These are phyloP conservation scores for Stachybotrys echinatus DNA, from an alignment of 2,329 filamentous ascomycete species.

Conservation along the genomic window DNA sequence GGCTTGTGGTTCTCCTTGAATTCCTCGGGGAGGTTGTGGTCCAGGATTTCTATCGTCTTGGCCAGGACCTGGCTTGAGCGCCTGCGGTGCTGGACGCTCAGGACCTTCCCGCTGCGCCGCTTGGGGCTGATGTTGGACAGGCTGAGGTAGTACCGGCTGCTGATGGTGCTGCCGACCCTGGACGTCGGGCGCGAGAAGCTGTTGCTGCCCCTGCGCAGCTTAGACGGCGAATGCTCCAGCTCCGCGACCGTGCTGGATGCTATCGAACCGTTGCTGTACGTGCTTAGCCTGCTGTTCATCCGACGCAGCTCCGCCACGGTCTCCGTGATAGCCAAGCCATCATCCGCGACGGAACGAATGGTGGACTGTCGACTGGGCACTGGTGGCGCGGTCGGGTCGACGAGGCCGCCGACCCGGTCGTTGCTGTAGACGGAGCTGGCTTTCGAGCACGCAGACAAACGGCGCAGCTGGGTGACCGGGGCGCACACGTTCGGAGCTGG, in stretches of 20 bases:
- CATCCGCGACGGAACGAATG: constrained; percentile 4
- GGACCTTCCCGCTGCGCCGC: constrained; percentile 4
- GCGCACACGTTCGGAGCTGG: constrained; percentile 7
- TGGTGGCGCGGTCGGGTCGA: constrained; percentile 11
- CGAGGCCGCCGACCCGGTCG: constrained; percentile 6
- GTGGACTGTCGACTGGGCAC: constrained; percentile 15
- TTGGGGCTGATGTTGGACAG: constrained; percentile 26
- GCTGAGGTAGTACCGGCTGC: constrained; percentile 41
- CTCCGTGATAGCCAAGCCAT: constrained; percentile 24
- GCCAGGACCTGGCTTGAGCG: constrained; percentile 10
- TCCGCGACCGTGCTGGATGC: constrained; percentile 17
- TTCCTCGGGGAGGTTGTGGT: constrained; percentile 12
- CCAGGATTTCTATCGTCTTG: background rate
- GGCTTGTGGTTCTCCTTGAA: constrained; percentile 23
- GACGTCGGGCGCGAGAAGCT: constrained; percentile 16
- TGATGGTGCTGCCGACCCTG: constrained; percentile 24
- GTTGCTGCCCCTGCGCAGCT: constrained; percentile 32
- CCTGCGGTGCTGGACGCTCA: constrained; percentile 3
- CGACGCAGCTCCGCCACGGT: constrained; percentile 48
- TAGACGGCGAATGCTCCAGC: constrained; percentile 20
- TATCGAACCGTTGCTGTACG: constrained; percentile 34
- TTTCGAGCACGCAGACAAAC: constrained; percentile 13
- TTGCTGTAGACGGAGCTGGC: constrained; percentile 19
- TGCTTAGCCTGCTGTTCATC: constrained; percentile 51
- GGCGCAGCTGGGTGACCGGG: constrained; percentile 9